Conservation (phyloP, 2,329 filamentous ascomycete species). For the Hypoxylon sp. region DNA sequence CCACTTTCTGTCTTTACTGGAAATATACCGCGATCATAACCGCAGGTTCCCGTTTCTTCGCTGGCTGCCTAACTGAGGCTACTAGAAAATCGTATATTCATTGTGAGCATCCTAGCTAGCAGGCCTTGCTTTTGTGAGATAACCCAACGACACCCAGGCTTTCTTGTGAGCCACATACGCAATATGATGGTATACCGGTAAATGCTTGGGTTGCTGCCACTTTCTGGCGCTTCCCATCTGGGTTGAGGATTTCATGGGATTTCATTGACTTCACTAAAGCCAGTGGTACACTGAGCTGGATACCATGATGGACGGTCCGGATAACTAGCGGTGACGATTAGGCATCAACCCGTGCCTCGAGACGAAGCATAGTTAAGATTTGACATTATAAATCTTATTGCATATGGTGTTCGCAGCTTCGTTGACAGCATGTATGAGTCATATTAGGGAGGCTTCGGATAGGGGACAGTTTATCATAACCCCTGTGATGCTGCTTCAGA, state of each 20-base stretch:
- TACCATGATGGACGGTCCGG: constrained; percentile 5
- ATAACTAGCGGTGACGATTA: constrained; percentile 18
- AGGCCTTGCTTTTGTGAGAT: constrained; percentile 2
- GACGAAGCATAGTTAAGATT: constrained; percentile 17
- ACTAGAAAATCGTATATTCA: constrained; percentile 8
- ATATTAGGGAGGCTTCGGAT: constrained; percentile 13
- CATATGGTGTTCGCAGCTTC: not conserved
- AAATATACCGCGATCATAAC: constrained; percentile 10
- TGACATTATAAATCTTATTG: constrained; percentile 2
- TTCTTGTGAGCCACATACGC: constrained; percentile 4
- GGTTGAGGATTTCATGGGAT: constrained; percentile 19
- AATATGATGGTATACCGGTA: constrained; percentile 6
- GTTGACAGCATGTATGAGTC: constrained; percentile 16
- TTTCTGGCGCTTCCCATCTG: constrained; percentile 7
- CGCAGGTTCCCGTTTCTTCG: constrained; percentile 15
- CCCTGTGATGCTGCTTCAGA: not conserved
- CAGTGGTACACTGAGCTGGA: constrained; percentile 18
- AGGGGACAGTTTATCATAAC: constrained; percentile 4
- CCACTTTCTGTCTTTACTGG: constrained; percentile 10
- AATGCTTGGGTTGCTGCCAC: not conserved
- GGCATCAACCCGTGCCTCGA: constrained; percentile 30
- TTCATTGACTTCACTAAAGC: constrained; percentile 8
- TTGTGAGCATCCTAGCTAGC: not conserved
- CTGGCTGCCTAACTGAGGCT: constrained; percentile 3
- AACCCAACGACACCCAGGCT: not conserved